These are phyloP conservation scores for Gyromitra esculenta DNA, from an alignment of 2,329 filamentous ascomycete species.

Conservation along the genomic window DNA sequence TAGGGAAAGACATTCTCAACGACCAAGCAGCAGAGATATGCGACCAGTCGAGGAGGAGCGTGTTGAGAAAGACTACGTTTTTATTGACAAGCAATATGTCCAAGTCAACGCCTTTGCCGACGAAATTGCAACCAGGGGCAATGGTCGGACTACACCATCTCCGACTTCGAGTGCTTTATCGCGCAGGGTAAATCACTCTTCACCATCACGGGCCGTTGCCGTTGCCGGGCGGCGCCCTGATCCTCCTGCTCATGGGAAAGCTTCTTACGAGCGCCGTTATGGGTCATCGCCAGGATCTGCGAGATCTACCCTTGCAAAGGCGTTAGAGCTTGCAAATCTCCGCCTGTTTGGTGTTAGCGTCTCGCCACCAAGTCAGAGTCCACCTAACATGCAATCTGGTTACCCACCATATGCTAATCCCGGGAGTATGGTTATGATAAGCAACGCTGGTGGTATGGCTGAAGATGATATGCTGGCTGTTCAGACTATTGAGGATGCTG, in stretches of 20 bases:
- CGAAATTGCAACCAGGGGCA: constrained; percentile 82
- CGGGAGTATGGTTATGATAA: constrained; percentile 73
- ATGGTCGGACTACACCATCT: constrained; percentile 62
- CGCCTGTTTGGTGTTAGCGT: constrained; percentile 70
- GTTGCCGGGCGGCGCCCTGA: constrained; percentile 68
- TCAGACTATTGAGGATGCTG: constrained; percentile 87
- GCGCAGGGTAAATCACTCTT: constrained; percentile 59
- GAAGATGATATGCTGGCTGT: constrained; percentile 85
- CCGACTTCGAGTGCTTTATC: constrained; percentile 54
- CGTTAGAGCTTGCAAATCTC: constrained; percentile 88
- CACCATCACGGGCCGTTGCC: constrained; percentile 61
- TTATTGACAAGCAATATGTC: constrained; percentile 93
- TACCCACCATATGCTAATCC: constrained; percentile 53
- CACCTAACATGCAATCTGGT: constrained; percentile 58
- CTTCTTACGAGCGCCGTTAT: constrained; percentile 84
- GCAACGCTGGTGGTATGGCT: constrained; percentile 68
- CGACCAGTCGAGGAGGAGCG: constrained; percentile 62
- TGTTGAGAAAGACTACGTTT: constrained; percentile 91
- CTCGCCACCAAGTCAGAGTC: constrained; percentile 78
- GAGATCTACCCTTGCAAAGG: constrained; percentile 92
- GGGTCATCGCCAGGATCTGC: constrained; percentile 69
- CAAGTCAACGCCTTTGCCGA: constrained; percentile 98
- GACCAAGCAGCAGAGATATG: constrained; percentile 46
- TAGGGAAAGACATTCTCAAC: constrained; percentile 45
- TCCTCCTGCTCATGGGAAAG: constrained; percentile 68